Evolutionary conservation across 106 monocot species (phyloP).

Genomic region (Dendrobium officinale): DNA sequence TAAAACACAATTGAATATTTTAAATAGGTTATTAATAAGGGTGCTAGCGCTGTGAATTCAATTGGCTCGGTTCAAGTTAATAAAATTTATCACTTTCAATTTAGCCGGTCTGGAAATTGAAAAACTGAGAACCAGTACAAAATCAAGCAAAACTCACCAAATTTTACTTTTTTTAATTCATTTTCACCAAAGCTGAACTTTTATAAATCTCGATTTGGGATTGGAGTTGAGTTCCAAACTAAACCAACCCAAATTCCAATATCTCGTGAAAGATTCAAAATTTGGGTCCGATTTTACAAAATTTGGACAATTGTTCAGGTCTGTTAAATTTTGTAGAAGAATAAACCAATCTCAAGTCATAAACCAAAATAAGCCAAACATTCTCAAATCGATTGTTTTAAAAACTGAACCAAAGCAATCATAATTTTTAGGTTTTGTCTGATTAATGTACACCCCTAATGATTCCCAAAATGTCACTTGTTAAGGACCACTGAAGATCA

Average conservation of each 20-base stretch:
- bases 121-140: neutral
- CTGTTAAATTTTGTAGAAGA: neutral
- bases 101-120: neutral
- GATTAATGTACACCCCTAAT: neutral
- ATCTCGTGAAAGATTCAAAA: neutral
- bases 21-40: slow-evolving; percentile 1
- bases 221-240: neutral
- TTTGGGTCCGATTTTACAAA: neutral
- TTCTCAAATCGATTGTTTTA: neutral
- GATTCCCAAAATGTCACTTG: neutral
- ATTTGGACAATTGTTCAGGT: neutral
- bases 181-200: neutral
- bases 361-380: neutral
- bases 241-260: neutral
- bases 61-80: neutral
- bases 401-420: no score
- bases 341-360: neutral
- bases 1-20: neutral
- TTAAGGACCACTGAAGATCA: neutral
- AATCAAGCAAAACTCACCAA: neutral
- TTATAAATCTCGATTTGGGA: neutral
- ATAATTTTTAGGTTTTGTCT: neutral
- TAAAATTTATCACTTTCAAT: neutral
- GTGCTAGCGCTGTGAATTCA: neutral
- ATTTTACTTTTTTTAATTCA: neutral